Evolutionary conservation across 75 land plant genomes (phyloP).

Genomic region (Pinus albicaulis): DNA sequence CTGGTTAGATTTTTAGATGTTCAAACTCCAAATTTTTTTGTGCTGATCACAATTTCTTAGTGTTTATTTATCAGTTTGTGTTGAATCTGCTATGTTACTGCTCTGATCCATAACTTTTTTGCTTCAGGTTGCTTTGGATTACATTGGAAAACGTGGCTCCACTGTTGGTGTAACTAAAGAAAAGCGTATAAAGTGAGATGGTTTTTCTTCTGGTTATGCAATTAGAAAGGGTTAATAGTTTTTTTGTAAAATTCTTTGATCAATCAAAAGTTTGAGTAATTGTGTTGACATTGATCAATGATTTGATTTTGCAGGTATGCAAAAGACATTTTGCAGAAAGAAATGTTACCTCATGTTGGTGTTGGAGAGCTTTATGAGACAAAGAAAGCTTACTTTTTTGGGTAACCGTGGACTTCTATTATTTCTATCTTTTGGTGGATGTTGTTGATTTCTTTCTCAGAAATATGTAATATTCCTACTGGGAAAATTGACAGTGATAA

Average conservation of each 20-base stretch:
- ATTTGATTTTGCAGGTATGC: slow-evolving; percentile 66
- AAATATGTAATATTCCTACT: too few relatives aligned
- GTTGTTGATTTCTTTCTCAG: not conserved
- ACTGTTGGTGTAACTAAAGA: slow-evolving; percentile 99
- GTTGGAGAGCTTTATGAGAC: slow-evolving; percentile 98
- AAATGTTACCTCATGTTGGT: slow-evolving; percentile 99
- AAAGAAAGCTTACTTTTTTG: slow-evolving; percentile 99
- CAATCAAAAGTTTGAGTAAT: not conserved
- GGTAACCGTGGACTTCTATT: slow-evolving; percentile 30
- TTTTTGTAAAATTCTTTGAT: not conserved
- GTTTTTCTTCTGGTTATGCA: not conserved
- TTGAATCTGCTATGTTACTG: not conserved
- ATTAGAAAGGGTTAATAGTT: not conserved
- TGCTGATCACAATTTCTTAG: not conserved
- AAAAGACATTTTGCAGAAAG: slow-evolving; percentile 97
- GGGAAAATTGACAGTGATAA: too few relatives aligned
- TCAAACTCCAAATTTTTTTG: not conserved
- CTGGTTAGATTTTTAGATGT: not conserved
- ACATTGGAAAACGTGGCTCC: slow-evolving; percentile 96
- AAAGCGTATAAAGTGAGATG: slow-evolving; percentile 92
- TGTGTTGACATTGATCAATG: not conserved
- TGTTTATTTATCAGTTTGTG: not conserved
- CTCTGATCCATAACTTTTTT: not conserved
- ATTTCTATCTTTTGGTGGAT: not conserved
- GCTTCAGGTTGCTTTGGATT: slow-evolving; percentile 90